Evolutionary conservation across 2,329 filamentous ascomycete genomes (phyloP), one percentile per base, ranked within the genome.

Genomic region (Xylariaceae sp.): DNA sequence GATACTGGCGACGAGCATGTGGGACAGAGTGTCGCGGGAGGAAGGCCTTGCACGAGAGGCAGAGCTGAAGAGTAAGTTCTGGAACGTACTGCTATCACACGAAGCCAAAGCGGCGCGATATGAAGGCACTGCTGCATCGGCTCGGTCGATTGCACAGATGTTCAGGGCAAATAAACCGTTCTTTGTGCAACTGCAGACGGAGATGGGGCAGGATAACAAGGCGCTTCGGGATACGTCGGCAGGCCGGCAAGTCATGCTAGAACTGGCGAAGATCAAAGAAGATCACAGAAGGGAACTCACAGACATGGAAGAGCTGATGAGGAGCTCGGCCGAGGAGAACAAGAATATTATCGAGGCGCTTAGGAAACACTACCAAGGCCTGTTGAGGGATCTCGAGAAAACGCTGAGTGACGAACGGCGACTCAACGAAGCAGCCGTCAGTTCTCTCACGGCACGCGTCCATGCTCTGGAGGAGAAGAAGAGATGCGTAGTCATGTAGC

Each of bases 151-250:
- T 26, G 57, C 65, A 8, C 43, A 44, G 7, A 54, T 32, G 32
- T 55, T 67, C 21, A 55, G 63, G 49, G 83, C 86, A 67, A 87
- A 87, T 51, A 83, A 85, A 63, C 83, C 81, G 8, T 73, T 87
- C 48, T 88, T 86, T 66, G 76, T 82, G 46, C 77, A 80, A 29
- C 86, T 88, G 68, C 87, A 88, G 60, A 78, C 83, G 43, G 85
- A 88, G 65, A 70, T 88, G 59, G 80, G 78, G 58, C 79, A 79
- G 63, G 78, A 85, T 46, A 68, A 79, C 37, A 79, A 76, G 64
- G 78, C 76, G 47, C 76, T 84, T 18, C 72, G 74, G 47, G 67
- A 69, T 47, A 69, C 67, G 22, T 65, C 67, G 22, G 72, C 74
- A 36, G 74, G 75, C 1, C 80, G 81, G 12, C 79, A 80, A 50